Base-by-base conservation (phyloP, 208 protist genomes). In the Leishmania arabica region DNA sequence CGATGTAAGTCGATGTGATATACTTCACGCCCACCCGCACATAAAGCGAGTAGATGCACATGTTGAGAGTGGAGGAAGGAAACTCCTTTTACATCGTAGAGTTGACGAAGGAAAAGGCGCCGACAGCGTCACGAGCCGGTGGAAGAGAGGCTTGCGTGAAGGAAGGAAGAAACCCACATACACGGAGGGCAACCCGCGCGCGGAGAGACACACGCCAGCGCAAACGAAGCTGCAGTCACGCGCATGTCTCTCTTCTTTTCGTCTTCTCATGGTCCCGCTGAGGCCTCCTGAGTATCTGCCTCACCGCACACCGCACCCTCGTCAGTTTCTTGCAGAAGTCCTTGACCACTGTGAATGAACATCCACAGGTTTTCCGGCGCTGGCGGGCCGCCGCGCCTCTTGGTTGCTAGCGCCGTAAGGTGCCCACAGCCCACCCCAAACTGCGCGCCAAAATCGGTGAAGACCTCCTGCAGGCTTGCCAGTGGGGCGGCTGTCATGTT, bases 371-470 rank as follows among this genome's bases (percentile, higher is more conserved):
- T 97, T 65, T 91, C 91, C 72, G 87, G 62, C 27, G 65, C 58
- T 45, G 89, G 66, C 1, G 86, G 88, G 0, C 87, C 89, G 6
- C 77, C 85, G 47, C 83, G 86, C 49, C 82, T 82, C 68, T 91
- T 94, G 21, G 93, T 88, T 1, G 89, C 90, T 21, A 84, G 77
- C 6, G 64, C 42, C 3, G 84, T 84, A 42, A 97, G 78, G 8
- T 86, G 87, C 0, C 87, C 86, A 70, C 90, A 93, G 66, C 92
- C 93, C 24, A 96, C 88, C 82, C 97, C 95, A 45, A 87, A 93
- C 87, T 98, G 90, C 15, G 83, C 69, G 2, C 95, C 95, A 80
- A 98, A 95, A 81, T 98, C 95, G 77, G 95, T 98, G 76, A 93
- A 90, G n/a, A 89, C 85, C 42, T 90, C 84, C 80, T 94, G 90